Conservation (phyloP, 2,329 filamentous ascomycete genomes). For the Penicillium verrucosum region DNA sequence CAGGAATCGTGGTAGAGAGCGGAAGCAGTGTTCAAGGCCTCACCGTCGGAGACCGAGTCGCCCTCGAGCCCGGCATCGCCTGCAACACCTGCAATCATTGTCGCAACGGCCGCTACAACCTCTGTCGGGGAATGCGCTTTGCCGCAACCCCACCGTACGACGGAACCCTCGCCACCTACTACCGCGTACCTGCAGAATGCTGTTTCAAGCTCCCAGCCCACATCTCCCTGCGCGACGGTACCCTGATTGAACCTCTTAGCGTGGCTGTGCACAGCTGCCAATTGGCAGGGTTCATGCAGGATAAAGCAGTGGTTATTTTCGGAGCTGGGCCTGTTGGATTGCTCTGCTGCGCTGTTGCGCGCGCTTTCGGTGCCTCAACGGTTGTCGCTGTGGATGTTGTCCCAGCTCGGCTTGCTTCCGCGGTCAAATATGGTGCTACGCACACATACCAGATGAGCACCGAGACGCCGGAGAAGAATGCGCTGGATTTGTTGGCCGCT, state of each 20-base stretch:
- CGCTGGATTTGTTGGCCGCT: constrained; percentile 58
- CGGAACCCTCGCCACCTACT: constrained; percentile 82
- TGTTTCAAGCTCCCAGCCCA: constrained; percentile 73
- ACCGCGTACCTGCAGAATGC: constrained; percentile 74
- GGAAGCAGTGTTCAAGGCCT: constrained; percentile 55
- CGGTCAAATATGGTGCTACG: constrained; percentile 59
- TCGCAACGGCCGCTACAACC: constrained; percentile 77
- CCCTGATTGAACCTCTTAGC: constrained; percentile 78
- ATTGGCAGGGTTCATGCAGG: constrained; percentile 67
- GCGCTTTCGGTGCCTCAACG: constrained; percentile 72
- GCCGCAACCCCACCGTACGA: constrained; percentile 85
- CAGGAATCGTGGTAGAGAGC: constrained; percentile 59
- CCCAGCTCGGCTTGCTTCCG: constrained; percentile 65
- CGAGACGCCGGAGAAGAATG: constrained; percentile 65
- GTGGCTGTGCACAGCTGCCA: constrained; percentile 78
- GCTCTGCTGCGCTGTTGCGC: constrained; percentile 77
- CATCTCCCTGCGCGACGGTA: constrained; percentile 69
- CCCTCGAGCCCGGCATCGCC: constrained; percentile 69
- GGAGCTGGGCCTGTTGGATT: constrained; percentile 81
- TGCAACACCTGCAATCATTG: constrained; percentile 70
- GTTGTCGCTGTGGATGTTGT: constrained; percentile 76
- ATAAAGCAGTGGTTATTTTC: constrained; percentile 75
- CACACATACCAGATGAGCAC: constrained; percentile 57
- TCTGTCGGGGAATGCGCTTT: constrained; percentile 80
- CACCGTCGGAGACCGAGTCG: constrained; percentile 65